Percentiles rank a stretch among this genome's conserved stretches.
These are phyloP conservation scores for Kwoniella sp. DNA, from an alignment of 768 basidiomycete species.

Conservation along the genomic window DNA sequence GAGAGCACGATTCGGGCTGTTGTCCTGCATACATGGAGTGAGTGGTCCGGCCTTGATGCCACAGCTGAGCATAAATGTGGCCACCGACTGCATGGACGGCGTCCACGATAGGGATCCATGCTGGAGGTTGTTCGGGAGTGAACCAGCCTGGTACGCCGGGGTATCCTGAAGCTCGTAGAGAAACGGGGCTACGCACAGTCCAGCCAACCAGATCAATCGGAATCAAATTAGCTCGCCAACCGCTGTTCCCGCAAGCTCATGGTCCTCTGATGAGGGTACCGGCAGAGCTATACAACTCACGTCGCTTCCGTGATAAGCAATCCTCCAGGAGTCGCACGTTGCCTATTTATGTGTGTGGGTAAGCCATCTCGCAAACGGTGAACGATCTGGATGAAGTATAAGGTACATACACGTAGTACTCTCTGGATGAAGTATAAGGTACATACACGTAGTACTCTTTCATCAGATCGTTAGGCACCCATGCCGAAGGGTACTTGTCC, in stretches of 20 bases:
- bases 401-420: slow-evolving; percentile 24
- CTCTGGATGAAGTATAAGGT: too few relatives aligned
- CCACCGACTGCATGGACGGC: slow-evolving; percentile 24
- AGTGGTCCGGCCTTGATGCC: slow-evolving; percentile 32
- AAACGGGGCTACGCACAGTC: slow-evolving; percentile 26
- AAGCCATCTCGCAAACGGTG: too few relatives aligned
- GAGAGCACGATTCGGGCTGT: slow-evolving; percentile 10
- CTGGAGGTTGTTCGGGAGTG: slow-evolving; percentile 25
- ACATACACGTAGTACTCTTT: slow-evolving; percentile 25
- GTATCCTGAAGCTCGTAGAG: slow-evolving; percentile 24
- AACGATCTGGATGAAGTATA: too few relatives aligned
- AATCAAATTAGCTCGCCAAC: too few relatives aligned
- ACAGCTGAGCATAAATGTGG: slow-evolving; percentile 23
- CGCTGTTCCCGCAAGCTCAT: too few relatives aligned
- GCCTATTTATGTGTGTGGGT: too few relatives aligned
- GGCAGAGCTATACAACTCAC: too few relatives aligned
- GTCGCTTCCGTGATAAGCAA: slow-evolving; percentile 50
- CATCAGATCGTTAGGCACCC: slow-evolving; percentile 30
- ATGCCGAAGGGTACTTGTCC: slow-evolving; percentile 3
- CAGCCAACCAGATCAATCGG: too few relatives aligned
- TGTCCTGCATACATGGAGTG: slow-evolving; percentile 13
- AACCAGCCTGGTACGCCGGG: slow-evolving; percentile 29
- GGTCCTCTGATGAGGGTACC: too few relatives aligned
- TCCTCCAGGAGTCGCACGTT: slow-evolving; percentile 53
- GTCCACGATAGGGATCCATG: slow-evolving; percentile 20